These are phyloP conservation scores for Populus simonii DNA, from an alignment of 345 rosid genomes.

Conservation along the genomic window DNA sequence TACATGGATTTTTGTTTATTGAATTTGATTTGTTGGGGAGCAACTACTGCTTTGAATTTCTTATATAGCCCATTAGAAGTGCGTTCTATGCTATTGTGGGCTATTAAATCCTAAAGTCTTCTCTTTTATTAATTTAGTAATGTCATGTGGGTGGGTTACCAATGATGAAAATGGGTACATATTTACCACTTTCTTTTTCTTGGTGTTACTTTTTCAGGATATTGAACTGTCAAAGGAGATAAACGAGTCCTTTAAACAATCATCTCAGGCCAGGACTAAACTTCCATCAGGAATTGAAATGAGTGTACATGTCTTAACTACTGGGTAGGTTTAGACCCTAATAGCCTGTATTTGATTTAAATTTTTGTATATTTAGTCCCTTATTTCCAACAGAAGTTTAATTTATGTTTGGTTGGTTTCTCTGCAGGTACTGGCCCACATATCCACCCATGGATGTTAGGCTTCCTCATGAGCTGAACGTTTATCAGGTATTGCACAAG, in stretches of 20 bases:
- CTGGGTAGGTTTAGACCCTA: constrained; percentile 61
- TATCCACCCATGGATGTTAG: constrained; percentile 99
- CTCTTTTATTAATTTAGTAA: neutral
- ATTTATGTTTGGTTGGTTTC: constrained; percentile 20
- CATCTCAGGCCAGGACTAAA: constrained; percentile 95
- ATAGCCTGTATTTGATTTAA: constrained; percentile 4
- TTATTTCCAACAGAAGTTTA: neutral
- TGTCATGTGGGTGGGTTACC: neutral
- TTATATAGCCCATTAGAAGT: neutral
- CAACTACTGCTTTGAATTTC: neutral
- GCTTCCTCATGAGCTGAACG: constrained; percentile 97
- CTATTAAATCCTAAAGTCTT: neutral
- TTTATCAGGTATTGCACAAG: constrained; percentile 73
- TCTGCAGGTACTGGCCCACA: constrained; percentile 95
- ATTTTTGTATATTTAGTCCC: neutral
- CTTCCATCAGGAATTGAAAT: constrained; percentile 95
- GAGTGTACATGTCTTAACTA: constrained; percentile 95
- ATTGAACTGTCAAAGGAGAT: constrained; percentile 95
- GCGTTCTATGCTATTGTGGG: neutral
- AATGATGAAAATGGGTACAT: neutral
- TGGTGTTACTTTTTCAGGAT: constrained; percentile 51
- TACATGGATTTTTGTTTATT: neutral
- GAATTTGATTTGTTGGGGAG: neutral
- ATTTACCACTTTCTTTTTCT: neutral
- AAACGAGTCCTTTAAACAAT: constrained; percentile 93